phyloP scores from a whole-genome alignment of 2,329 filamentous ascomycete genomes.

The Berkeleyomyces basicola region DNA sequence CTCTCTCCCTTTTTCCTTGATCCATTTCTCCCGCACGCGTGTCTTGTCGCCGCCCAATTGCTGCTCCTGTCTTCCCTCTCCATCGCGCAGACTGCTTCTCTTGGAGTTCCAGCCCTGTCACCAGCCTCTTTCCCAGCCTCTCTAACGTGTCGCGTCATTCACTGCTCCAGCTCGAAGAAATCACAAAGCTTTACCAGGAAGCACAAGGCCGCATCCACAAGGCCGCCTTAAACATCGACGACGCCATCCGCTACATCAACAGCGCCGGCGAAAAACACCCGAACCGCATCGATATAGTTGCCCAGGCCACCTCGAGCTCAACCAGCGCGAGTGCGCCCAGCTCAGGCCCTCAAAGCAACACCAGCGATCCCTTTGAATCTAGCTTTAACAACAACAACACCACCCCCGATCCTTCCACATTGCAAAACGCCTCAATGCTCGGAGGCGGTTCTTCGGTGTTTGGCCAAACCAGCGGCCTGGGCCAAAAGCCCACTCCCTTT shows the following conservation, averaged over 20 bases:
- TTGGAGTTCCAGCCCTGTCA: not conserved
- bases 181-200: slow-evolving; percentile 43
- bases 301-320: slow-evolving; percentile 25
- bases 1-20: not conserved
- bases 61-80: not conserved
- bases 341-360: slow-evolving; percentile 18
- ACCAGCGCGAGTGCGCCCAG: slow-evolving; percentile 23
- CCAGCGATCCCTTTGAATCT: slow-evolving; percentile 28
- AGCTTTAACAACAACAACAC: slow-evolving; percentile 8
- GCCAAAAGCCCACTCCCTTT: slow-evolving; percentile 23
- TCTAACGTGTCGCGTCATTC: slow-evolving; percentile 15
- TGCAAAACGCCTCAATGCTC: slow-evolving; percentile 10
- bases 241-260: slow-evolving; percentile 53
- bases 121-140: not conserved
- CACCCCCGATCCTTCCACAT: not conserved
- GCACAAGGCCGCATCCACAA: slow-evolving; percentile 55
- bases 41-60: not conserved
- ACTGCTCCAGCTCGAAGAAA: slow-evolving; percentile 36
- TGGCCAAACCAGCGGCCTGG: slow-evolving; percentile 26
- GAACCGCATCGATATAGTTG: slow-evolving; percentile 52
- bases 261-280: slow-evolving; percentile 53
- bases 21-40: not conserved
- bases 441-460: slow-evolving; percentile 18
- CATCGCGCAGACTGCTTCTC: too few relatives aligned
- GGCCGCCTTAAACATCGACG: slow-evolving; percentile 51